Evolutionary conservation across 2,329 filamentous ascomycete species (phyloP).

Genomic region (Claviceps quebecensis): DNA sequence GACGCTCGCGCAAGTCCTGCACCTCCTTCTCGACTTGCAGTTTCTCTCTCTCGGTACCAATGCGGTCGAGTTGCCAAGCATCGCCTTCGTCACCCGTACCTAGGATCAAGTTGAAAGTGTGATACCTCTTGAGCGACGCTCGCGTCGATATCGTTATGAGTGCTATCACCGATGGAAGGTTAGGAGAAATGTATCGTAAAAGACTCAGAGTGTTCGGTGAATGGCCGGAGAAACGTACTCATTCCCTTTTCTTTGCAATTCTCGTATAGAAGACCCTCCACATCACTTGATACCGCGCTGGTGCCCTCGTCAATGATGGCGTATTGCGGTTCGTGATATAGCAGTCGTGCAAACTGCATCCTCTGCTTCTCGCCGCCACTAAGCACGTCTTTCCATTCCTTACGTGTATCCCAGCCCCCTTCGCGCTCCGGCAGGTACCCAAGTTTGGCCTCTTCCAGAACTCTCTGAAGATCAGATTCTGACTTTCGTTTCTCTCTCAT

Average conservation of each 20-base stretch:
- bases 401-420: conserved; percentile 90
- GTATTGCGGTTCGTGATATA: conserved; percentile 92
- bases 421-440: conserved; percentile 86
- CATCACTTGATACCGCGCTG: conserved; percentile 83
- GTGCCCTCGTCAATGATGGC: conserved; percentile 94
- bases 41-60: conserved; percentile 88
- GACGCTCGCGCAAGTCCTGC: conserved; percentile 63
- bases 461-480: conserved; percentile 62
- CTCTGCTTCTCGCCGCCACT: conserved; percentile 95
- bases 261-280: conserved; percentile 88
- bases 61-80: conserved; percentile 84
- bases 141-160: conserved; percentile 92
- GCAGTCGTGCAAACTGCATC: conserved; percentile 74
- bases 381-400: conserved; percentile 98
- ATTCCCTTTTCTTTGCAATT: conserved; percentile 86
- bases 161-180: conserved; percentile 31
- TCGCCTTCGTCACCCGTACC: conserved; percentile 69
- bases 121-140: conserved; percentile 88
- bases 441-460: conserved; percentile 71
- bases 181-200: not conserved
- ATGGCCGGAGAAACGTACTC: conserved; percentile 42
- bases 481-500: conserved; percentile 71
- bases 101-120: conserved; percentile 78
- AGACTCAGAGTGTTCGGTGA: not conserved
- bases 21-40: conserved; percentile 85